Evolutionary conservation across 2,329 filamentous ascomycete species (phyloP), one percentile per base, ranked within the genome.

Genomic region (Aspergillus caelatus): DNA sequence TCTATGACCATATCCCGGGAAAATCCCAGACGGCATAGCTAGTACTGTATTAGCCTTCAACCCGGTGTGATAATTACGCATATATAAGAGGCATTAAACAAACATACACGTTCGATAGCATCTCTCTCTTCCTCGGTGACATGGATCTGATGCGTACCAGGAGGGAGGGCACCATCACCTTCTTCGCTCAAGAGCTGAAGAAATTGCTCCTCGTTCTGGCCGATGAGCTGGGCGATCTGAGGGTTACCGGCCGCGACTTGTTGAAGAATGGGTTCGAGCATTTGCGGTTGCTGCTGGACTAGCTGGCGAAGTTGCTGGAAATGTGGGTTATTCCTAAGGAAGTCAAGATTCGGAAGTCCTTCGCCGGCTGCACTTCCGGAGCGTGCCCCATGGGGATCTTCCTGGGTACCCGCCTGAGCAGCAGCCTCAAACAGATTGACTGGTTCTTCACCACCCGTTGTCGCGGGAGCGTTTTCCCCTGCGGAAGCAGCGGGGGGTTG

Each of bases 241-340:
- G 95, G 95, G 81, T 99, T 99, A 30, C 94, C 94, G 26, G 93
- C 91, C 41, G 93, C 94, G 43, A 99, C 92, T 80, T 97, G 94
- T 80, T 98, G 94, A 62, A 99, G 84, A 70, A 99, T 98, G 8
- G 95, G 94, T 83, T 99, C 95, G 26, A 99, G 89, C 95, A 99
- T 99, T 77, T 95, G 91, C 21, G 95, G 95, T 78, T 98, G 92
- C 79, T 97, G 94, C 81, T 99, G 95, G 52, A 99, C 94, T 26
- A 99, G 90, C 81, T 97, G 94, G 67, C 95, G 91, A 64, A 99
- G 87, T 81, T 99, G 95, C 81, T 98, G 95, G 82, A 99, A 99
- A 79, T 98, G 94, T 28, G 94, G 90, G 78, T 98, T 98, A 79
- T 94, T 92, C 74, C 95, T 90, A 61, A 99, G 84, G 78, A 97